A percentile compares a stretch with the other conserved stretches of the same genome.
phyloP scores from a whole-genome alignment of 805 yeast species.

The Metschnikowia kofuensis region DNA sequence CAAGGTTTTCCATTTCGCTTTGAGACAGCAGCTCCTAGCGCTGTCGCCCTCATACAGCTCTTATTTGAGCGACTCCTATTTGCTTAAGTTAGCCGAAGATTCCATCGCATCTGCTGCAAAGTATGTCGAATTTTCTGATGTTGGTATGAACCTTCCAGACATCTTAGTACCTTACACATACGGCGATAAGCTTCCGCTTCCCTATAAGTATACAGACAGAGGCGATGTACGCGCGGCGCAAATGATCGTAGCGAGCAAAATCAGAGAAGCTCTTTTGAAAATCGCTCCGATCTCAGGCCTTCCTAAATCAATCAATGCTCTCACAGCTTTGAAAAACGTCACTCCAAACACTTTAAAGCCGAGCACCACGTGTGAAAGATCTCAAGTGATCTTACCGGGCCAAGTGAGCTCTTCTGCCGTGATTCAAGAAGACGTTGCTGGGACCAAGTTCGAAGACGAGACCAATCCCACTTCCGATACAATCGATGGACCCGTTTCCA shows the following conservation, averaged over 20 bases:
- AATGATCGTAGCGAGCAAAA: slow-evolving; percentile 43
- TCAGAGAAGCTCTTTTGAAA: slow-evolving; percentile 77
- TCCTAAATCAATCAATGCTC: slow-evolving; percentile 80
- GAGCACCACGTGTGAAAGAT: slow-evolving; percentile 24
- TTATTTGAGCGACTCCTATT: slow-evolving; percentile 31
- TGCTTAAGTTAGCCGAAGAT: slow-evolving; percentile 38
- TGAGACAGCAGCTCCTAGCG: slow-evolving; percentile 43
- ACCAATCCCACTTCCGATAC: slow-evolving; percentile 26
- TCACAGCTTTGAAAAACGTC: slow-evolving; percentile 57
- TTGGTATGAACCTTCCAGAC: slow-evolving; percentile 44
- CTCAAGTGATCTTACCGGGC: slow-evolving; percentile 29
- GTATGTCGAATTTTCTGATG: slow-evolving; percentile 36
- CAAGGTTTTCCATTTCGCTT: slow-evolving; percentile 65
- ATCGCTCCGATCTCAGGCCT: slow-evolving; percentile 78
- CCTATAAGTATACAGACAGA: slow-evolving; percentile 30
- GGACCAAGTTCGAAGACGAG: slow-evolving; percentile 32
- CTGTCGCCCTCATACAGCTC: slow-evolving; percentile 20
- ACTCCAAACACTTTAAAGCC: slow-evolving; percentile 51
- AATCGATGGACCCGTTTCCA: slow-evolving; percentile 41
- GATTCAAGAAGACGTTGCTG: slow-evolving; percentile 38
- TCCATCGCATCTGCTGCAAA: slow-evolving; percentile 38
- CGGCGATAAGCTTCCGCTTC: slow-evolving; percentile 36
- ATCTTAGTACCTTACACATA: slow-evolving; percentile 38
- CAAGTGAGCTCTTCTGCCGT: slow-evolving; percentile 35
- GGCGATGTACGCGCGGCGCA: slow-evolving; percentile 38